These are phyloP conservation scores for Diaporthe destruens DNA, from an alignment of 2,329 filamentous ascomycete genomes.

Conservation along the genomic window DNA sequence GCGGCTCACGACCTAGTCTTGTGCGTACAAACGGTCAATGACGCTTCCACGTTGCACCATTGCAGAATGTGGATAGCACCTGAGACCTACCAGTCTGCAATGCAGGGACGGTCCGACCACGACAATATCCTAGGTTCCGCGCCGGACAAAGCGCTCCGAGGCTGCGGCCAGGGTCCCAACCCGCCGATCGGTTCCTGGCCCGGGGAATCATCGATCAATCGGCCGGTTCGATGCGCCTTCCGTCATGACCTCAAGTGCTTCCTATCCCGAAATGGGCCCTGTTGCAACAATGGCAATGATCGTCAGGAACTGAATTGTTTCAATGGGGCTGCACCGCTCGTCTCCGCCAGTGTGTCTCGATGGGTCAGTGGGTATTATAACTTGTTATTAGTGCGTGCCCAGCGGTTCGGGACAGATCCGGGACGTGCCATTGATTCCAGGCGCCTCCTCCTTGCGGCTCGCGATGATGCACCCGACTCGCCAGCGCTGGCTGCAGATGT, in stretches of 20 bases:
- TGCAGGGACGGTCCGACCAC: constrained; percentile 3
- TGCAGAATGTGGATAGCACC: neutral
- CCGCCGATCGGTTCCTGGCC: neutral
- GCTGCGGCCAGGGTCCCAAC: neutral
- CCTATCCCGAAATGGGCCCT: neutral
- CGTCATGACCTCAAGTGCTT: constrained; percentile 39
- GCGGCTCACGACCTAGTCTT: neutral
- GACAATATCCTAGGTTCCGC: neutral
- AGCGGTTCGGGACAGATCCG: constrained; percentile 5
- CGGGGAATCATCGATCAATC: constrained; percentile 19
- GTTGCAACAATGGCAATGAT: constrained; percentile 2
- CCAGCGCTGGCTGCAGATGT: constrained; percentile 8
- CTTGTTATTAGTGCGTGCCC: neutral
- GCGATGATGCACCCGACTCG: constrained; percentile 20
- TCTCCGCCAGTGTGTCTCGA: neutral
- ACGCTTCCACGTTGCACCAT: constrained; percentile 20
- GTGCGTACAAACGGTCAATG: constrained; percentile 10
- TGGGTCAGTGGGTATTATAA: no score
- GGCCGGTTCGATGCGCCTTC: neutral
- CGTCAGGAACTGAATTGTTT: constrained; percentile 29
- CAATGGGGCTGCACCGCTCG: constrained; percentile 1
- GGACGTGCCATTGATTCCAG: neutral
- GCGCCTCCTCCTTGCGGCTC: neutral
- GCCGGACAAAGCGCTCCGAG: constrained; percentile 11
- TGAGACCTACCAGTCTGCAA: neutral